Percentiles rank a stretch among this genome's conserved stretches.
Conservation (phyloP, 352 stramenopile genomes). For the Phytophthora macrochlamydospora region DNA sequence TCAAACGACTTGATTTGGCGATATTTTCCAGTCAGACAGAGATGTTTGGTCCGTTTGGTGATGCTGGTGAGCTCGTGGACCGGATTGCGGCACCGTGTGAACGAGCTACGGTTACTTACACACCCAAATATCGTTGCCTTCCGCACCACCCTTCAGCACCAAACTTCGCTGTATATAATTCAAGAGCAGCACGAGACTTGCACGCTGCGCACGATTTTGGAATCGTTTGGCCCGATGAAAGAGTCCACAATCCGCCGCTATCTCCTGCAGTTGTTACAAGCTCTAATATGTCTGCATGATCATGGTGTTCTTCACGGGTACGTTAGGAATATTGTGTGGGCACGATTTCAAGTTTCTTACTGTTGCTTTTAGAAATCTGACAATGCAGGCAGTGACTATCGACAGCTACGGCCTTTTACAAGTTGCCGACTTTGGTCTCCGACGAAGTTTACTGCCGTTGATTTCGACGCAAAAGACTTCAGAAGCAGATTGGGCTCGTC, state of each 20-base stretch:
- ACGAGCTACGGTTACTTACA: constrained; percentile 40
- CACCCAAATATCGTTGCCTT: constrained; percentile 56
- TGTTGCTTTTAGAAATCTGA: constrained; percentile 34
- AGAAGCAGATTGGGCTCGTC: constrained; percentile 14
- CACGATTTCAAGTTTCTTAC: no score
- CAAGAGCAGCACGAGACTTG: constrained; percentile 47
- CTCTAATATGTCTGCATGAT: constrained; percentile 50
- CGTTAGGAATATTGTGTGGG: no score
- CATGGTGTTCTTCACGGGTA: constrained; percentile 57
- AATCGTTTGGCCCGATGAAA: constrained; percentile 77
- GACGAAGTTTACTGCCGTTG: constrained; percentile 21
- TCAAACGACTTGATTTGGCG: constrained; percentile 26
- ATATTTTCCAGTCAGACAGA: constrained; percentile 6
- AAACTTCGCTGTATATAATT: constrained; percentile 43
- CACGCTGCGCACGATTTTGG: constrained; percentile 60
- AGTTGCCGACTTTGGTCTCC: constrained; percentile 57
- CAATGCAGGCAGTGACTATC: constrained; percentile 57
- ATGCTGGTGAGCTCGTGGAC: constrained; percentile 5
- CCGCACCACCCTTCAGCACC: constrained; percentile 37
- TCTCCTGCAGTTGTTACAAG: constrained; percentile 61
- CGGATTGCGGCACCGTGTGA: constrained; percentile 38
- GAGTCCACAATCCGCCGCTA: constrained; percentile 74
- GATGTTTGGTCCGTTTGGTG: constrained; percentile 5
- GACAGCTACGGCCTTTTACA: constrained; percentile 65
- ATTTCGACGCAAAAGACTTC: neutral